phyloP scores from a whole-genome alignment of 2,329 filamentous ascomycete species.

The Waltergamsia citrina region DNA sequence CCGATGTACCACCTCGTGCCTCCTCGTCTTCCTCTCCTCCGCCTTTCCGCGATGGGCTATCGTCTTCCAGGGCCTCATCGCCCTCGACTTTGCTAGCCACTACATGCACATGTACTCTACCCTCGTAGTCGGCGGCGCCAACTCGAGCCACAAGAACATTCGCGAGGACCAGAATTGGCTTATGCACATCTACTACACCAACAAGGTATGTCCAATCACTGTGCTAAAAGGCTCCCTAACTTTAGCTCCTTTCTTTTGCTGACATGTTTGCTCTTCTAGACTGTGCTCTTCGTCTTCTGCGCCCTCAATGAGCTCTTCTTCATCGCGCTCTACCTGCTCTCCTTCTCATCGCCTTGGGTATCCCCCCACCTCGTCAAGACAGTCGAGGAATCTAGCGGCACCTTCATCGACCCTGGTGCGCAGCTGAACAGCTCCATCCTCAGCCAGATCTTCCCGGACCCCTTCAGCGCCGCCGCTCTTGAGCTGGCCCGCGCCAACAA shows the following conservation, averaged over 20 bases:
- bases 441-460: slow-evolving; percentile 71
- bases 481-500: slow-evolving; percentile 93
- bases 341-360: slow-evolving; percentile 84
- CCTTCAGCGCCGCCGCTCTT: slow-evolving; percentile 85
- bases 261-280: slow-evolving; percentile 36
- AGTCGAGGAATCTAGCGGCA: slow-evolving; percentile 41
- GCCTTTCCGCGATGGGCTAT: slow-evolving; percentile 93
- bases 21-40: slow-evolving; percentile 88
- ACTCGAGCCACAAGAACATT: slow-evolving; percentile 86
- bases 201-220: slow-evolving; percentile 58
- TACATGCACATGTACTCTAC: slow-evolving; percentile 99
- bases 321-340: slow-evolving; percentile 94
- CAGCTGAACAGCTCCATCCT: slow-evolving; percentile 63
- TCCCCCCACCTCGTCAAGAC: slow-evolving; percentile 72
- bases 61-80: slow-evolving; percentile 87
- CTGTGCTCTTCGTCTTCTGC: slow-evolving; percentile 85
- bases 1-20: slow-evolving; percentile 88
- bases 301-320: slow-evolving; percentile 93
- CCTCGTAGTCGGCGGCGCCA: slow-evolving; percentile 72
- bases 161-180: slow-evolving; percentile 82
- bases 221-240: background rate
- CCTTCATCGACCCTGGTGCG: slow-evolving; percentile 52
- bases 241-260: background rate
- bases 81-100: slow-evolving; percentile 87
- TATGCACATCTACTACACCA: slow-evolving; percentile 93